Conservation (phyloP, 2,329 filamentous ascomycete genomes). For the Coleophoma cylindrospora region DNA sequence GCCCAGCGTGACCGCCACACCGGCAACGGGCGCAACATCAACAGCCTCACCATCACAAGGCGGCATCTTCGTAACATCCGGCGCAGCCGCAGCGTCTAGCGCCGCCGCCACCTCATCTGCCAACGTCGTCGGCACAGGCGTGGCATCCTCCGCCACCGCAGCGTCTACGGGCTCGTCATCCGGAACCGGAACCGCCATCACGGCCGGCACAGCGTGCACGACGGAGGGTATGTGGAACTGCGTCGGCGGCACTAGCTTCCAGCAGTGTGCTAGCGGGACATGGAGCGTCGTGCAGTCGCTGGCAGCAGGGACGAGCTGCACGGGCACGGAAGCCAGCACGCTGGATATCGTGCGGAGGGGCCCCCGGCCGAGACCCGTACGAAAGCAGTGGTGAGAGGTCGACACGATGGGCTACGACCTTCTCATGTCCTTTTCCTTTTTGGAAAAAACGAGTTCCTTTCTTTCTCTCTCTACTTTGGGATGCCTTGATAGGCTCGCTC, state of each 20-base stretch:
- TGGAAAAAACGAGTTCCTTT: too few species aligned
- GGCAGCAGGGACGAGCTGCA: constrained; percentile 38
- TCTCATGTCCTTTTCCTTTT: too few species aligned
- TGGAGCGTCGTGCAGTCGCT: constrained; percentile 38
- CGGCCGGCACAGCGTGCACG: constrained; percentile 35
- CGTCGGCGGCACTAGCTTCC: constrained; percentile 39
- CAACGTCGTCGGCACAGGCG: not conserved
- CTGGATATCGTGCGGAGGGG: constrained; percentile 29
- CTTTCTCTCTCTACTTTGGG: too few species aligned
- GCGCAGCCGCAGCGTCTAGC: not conserved
- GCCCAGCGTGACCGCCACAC: not conserved
- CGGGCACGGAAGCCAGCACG: constrained; percentile 29
- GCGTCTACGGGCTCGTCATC: not conserved
- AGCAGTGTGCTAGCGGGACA: constrained; percentile 43
- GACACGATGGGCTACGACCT: too few species aligned
- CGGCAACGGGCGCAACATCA: not conserved
- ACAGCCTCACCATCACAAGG: not conserved
- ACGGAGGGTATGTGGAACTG: constrained; percentile 47
- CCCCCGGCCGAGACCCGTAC: constrained; percentile 33
- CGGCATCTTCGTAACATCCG: not conserved
- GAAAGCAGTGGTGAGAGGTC: not conserved
- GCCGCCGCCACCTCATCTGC: not conserved
- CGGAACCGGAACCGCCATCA: not conserved
- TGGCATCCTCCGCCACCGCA: not conserved
- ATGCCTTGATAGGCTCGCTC: too few species aligned